phyloP scores from a whole-genome alignment of 2,329 filamentous ascomycete genomes.

The Sporothrix schenckii region DNA sequence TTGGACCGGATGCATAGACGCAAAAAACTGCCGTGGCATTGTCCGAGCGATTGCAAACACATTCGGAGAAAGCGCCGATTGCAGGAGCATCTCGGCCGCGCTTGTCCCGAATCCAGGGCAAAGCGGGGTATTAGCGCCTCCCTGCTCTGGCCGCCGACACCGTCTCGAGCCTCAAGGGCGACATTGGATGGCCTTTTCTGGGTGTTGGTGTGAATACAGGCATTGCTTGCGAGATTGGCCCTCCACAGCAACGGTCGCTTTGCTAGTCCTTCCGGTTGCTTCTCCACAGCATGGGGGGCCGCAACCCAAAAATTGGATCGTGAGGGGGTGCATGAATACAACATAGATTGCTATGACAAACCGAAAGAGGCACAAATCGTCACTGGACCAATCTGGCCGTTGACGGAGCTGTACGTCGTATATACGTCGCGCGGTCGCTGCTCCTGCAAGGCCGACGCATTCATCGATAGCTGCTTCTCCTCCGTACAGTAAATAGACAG shows the following conservation, averaged over 20 bases:
- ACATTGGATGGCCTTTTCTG: background rate
- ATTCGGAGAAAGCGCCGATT: constrained; percentile 18
- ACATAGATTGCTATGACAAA: background rate
- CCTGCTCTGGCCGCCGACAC: constrained; percentile 13
- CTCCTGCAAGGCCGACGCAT: constrained; percentile 7
- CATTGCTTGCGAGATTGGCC: background rate
- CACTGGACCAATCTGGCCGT: constrained; percentile 10
- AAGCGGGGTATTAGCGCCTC: constrained; percentile 2
- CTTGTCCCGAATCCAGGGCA: constrained; percentile 22
- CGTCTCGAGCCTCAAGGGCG: constrained; percentile 16
- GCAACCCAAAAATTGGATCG: constrained; percentile 14
- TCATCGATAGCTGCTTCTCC: constrained; percentile 3
- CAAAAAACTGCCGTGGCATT: background rate
- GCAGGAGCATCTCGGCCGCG: constrained; percentile 5
- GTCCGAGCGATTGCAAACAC: background rate
- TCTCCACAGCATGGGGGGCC: constrained; percentile 8
- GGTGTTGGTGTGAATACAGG: background rate
- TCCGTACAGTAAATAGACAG: constrained; percentile 2
- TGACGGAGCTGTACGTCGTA: constrained; percentile 21
- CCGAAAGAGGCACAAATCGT: background rate
- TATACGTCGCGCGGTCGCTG: constrained; percentile 13
- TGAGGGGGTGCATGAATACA: constrained; percentile 12
- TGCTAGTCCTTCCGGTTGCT: constrained; percentile 15
- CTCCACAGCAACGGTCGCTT: background rate
- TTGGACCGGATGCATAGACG: constrained; percentile 38